Percentiles rank a stretch among this genome's conserved stretches.
Conservation (phyloP, 1,284 basidiomycete species). For the Tilletia horrida region DNA sequence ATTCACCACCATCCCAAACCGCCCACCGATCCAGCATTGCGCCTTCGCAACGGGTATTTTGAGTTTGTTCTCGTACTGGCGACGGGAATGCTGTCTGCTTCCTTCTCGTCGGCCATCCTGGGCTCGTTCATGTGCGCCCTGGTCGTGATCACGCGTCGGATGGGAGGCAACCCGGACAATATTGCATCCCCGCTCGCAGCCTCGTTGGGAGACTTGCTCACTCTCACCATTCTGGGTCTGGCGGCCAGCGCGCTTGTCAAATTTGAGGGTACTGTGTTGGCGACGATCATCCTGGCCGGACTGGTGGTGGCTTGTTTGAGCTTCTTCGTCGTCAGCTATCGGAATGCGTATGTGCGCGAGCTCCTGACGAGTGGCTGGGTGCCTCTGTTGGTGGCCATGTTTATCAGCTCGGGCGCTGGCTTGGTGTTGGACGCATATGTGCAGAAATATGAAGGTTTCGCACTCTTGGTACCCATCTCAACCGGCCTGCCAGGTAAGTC, state of each 20-base stretch:
- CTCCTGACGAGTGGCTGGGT: constrained; percentile 81
- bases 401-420: constrained; percentile 84
- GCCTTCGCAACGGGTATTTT: constrained; percentile 56
- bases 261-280: constrained; percentile 55
- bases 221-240: constrained; percentile 59
- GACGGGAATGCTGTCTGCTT: constrained; percentile 82
- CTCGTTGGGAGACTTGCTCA: constrained; percentile 86
- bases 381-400: constrained; percentile 85
- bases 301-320: constrained; percentile 62
- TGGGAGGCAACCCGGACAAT: constrained; percentile 84
- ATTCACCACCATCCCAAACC: constrained; percentile 51
- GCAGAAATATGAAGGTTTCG: constrained; percentile 78
- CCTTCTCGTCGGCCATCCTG: constrained; percentile 72
- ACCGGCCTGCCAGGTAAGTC: constrained; percentile 61
- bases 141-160: constrained; percentile 73
- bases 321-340: constrained; percentile 61
- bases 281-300: constrained; percentile 65
- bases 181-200: constrained; percentile 90
- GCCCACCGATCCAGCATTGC: constrained; percentile 46
- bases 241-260: constrained; percentile 50
- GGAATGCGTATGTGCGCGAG: constrained; percentile 67
- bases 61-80: constrained; percentile 77
- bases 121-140: constrained; percentile 90
- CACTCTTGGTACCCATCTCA: constrained; percentile 80
- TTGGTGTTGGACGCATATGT: constrained; percentile 88